A percentile compares a stretch with the other conserved stretches of the same genome.
Evolutionary conservation across 768 basidiomycete genomes (phyloP).

Genomic region (Steccherinum ochraceum): DNA sequence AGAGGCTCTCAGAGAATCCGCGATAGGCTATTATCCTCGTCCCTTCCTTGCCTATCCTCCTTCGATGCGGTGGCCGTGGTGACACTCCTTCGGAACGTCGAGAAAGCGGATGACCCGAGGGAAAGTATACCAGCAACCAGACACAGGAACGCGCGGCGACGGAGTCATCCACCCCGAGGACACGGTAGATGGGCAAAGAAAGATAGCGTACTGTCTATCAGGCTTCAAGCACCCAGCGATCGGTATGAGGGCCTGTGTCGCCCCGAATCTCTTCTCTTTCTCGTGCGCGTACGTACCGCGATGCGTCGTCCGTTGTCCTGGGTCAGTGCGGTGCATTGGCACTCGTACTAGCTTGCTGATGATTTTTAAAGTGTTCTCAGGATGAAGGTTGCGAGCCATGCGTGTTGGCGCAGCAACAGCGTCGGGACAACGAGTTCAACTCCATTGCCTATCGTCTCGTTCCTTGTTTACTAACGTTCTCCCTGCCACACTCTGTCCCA

Average conservation of each 20-base stretch:
- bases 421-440: background rate
- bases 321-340: too few species aligned
- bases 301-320: too few species aligned
- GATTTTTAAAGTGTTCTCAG: background rate
- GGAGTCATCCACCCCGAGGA: too few species aligned
- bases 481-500: too few species aligned
- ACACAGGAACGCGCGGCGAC: background rate
- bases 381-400: background rate
- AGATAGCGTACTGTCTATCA: too few species aligned
- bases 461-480: too few species aligned
- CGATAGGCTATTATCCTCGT: background rate
- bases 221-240: too few species aligned
- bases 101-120: constrained; percentile 1
- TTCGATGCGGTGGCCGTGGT: background rate
- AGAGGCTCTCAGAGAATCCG: background rate
- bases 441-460: background rate
- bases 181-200: too few species aligned
- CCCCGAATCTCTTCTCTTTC: too few species aligned
- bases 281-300: too few species aligned
- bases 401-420: background rate
- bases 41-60: background rate
- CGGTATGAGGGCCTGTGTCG: too few species aligned
- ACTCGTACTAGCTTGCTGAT: too few species aligned
- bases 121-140: background rate
- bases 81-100: background rate